Conservation (phyloP, 148 eudicot genomes). For the Amaranthus hypochondriacus region DNA sequence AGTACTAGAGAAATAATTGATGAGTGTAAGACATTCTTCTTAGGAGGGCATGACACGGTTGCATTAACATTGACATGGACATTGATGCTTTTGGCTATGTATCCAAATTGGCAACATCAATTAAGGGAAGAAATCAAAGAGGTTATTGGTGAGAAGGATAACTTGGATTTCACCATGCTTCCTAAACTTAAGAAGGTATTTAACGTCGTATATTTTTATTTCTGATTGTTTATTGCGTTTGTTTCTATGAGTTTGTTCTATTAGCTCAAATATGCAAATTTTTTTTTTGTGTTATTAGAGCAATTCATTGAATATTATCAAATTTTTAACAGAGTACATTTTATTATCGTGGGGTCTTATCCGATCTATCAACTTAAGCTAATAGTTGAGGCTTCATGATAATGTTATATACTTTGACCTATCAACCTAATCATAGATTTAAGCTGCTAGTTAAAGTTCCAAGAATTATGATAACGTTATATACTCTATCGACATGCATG, state of each 20-base stretch:
- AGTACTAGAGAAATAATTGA: slow-evolving; percentile 63
- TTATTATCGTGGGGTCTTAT: too few species aligned
- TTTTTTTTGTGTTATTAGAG: too few species aligned
- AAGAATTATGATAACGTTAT: too few species aligned
- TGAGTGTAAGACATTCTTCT: slow-evolving; percentile 91
- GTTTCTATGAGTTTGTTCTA: background rate
- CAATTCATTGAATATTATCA: too few species aligned
- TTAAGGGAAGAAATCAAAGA: slow-evolving; percentile 66
- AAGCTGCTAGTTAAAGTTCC: too few species aligned
- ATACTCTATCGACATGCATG: too few species aligned
- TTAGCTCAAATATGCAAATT: too few species aligned
- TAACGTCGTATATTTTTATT: slow-evolving; percentile 6
- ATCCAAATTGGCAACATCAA: slow-evolving; percentile 72
- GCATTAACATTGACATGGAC: slow-evolving; percentile 82
- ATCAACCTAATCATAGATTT: too few species aligned
- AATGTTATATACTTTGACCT: too few species aligned
- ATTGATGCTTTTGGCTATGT: slow-evolving; percentile 52
- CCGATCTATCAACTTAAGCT: too few species aligned
- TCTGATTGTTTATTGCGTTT: slow-evolving; percentile 9
- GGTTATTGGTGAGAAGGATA: slow-evolving; percentile 56
- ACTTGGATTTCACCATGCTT: slow-evolving; percentile 61
- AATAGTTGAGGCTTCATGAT: too few species aligned
- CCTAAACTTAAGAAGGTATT: slow-evolving; percentile 70
- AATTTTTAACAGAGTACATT: too few species aligned
- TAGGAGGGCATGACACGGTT: slow-evolving; percentile 84